phyloP scores from a whole-genome alignment of 1,139 yeast genomes.

The Geotrichum restrictum region DNA sequence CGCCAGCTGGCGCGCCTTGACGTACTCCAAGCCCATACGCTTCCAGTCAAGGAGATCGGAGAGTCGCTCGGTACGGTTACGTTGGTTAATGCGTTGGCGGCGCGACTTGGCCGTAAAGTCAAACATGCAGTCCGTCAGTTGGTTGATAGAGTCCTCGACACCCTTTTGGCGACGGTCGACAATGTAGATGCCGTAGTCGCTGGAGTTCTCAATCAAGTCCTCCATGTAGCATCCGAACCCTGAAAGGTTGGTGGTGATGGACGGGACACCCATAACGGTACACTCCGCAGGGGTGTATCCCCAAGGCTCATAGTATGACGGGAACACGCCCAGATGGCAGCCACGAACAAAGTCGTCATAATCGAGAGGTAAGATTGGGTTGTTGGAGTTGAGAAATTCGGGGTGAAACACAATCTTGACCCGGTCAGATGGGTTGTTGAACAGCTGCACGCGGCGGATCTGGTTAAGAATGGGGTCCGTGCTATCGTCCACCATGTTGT shows the following conservation, averaged over 20 bases:
- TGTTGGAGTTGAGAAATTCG: constrained; percentile 89
- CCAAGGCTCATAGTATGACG: constrained; percentile 98
- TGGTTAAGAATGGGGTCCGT: constrained; percentile 89
- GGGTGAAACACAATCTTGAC: constrained; percentile 97
- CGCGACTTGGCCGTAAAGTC: constrained; percentile 84
- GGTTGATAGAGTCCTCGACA: constrained; percentile 91
- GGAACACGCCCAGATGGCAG: constrained; percentile 97
- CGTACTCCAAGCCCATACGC: constrained; percentile 94
- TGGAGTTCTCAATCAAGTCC: constrained; percentile 88
- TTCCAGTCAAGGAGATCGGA: constrained; percentile 95
- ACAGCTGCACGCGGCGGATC: constrained; percentile 84
- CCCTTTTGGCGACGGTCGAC: constrained; percentile 93
- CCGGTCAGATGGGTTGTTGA: constrained; percentile 84
- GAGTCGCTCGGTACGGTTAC: constrained; percentile 93
- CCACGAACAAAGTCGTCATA: constrained; percentile 98
- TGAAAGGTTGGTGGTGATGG: constrained; percentile 93
- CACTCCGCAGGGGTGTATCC: constrained; percentile 99
- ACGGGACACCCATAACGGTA: constrained; percentile 98
- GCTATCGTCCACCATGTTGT: constrained; percentile 90
- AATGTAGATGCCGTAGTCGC: constrained; percentile 94
- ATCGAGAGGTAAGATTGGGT: constrained; percentile 88
- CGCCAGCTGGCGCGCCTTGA: constrained; percentile 89
- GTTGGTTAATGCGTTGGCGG: constrained; percentile 95
- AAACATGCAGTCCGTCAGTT: constrained; percentile 83
- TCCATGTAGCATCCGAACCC: constrained; percentile 99